These are phyloP conservation scores for Smallanthus sonchifolius DNA, from an alignment of 129 eudicot species.

Conservation along the genomic window DNA sequence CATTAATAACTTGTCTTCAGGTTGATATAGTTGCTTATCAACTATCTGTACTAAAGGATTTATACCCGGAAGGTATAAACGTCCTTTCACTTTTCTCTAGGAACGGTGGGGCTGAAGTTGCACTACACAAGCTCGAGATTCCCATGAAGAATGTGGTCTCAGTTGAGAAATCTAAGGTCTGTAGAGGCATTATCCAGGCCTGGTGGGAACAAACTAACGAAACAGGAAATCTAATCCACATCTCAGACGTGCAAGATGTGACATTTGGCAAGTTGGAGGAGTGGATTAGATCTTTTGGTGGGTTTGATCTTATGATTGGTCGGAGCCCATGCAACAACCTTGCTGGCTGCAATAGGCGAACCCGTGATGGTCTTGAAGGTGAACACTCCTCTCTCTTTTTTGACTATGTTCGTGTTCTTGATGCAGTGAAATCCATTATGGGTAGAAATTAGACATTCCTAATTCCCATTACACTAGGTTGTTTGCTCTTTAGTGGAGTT, in stretches of 20 bases:
- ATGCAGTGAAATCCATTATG: slow-evolving; percentile 22
- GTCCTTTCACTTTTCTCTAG: slow-evolving; percentile 48
- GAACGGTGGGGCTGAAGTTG: slow-evolving; percentile 51
- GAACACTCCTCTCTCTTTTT: slow-evolving; percentile 38
- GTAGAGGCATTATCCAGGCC: slow-evolving; percentile 7
- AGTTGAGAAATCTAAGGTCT: slow-evolving; percentile 29
- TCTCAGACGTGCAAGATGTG: slow-evolving; percentile 16
- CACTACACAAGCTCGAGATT: slow-evolving; percentile 40
- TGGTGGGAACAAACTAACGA: slow-evolving; percentile 45
- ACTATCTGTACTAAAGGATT: slow-evolving; percentile 32
- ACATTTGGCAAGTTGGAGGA: neutral
- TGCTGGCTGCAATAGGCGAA: slow-evolving; percentile 35
- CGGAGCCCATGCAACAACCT: slow-evolving; percentile 50
- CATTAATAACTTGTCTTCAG: slow-evolving; percentile 7
- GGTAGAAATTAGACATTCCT: neutral
- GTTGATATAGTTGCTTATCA: slow-evolving; percentile 48
- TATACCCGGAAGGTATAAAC: slow-evolving; percentile 35
- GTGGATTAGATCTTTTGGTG: slow-evolving; percentile 21
- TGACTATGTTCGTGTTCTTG: slow-evolving; percentile 34
- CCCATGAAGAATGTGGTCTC: slow-evolving; percentile 38
- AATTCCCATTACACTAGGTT: too few species aligned
- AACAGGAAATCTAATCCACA: slow-evolving; percentile 26
- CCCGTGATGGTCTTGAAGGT: slow-evolving; percentile 39
- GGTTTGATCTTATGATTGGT: slow-evolving; percentile 49
- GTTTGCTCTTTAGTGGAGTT: too few species aligned